Conservation (phyloP, 306 rosid species). For the Glycine tomentella region DNA sequence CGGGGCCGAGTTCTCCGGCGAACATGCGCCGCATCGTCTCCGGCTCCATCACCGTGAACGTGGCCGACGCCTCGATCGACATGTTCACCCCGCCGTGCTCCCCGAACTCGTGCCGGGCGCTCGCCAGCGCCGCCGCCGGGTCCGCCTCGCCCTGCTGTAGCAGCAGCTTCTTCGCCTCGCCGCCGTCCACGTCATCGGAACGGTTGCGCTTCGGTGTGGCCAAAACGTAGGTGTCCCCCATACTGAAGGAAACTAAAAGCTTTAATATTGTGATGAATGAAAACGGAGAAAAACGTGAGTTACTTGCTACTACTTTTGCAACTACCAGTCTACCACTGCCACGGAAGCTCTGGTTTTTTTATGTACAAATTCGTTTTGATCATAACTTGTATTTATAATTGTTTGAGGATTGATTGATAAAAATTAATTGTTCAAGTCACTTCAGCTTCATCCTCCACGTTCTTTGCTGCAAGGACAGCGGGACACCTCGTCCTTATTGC, state of each 20-base stretch:
- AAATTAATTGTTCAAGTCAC: background rate
- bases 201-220: slow-evolving; percentile 55
- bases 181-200: slow-evolving; percentile 35
- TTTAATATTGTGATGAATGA: no score
- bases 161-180: slow-evolving; percentile 56
- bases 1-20: slow-evolving; percentile 88
- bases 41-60: slow-evolving; percentile 98
- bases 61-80: slow-evolving; percentile 99
- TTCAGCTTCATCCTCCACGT: background rate
- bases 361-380: background rate
- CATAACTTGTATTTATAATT: background rate
- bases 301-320: no score
- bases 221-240: slow-evolving; percentile 58
- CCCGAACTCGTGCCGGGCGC: slow-evolving; percentile 89
- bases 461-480: background rate
- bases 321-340: background rate
- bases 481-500: background rate
- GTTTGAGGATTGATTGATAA: background rate
- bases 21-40: slow-evolving; percentile 92
- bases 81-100: slow-evolving; percentile 99
- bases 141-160: background rate
- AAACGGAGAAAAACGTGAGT: no score
- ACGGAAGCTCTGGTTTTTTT: background rate
- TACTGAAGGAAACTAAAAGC: background rate
- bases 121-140: slow-evolving; percentile 81